Evolutionary conservation across 129 eudicot species (phyloP).

Genomic region (Centaurea solstitialis): DNA sequence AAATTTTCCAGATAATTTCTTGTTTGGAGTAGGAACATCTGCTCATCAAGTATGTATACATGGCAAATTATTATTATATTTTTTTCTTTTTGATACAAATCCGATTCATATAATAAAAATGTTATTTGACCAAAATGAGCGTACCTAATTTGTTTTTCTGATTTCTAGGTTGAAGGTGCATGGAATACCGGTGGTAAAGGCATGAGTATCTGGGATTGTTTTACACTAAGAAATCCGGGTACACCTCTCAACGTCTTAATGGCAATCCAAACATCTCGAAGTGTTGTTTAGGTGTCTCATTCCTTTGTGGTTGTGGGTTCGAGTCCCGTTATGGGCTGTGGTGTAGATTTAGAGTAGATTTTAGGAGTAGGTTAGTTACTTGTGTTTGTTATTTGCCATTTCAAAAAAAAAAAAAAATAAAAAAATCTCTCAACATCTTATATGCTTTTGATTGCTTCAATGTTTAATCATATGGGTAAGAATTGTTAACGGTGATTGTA

Average conservation of each 20-base stretch:
- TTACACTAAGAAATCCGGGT: conserved; percentile 17
- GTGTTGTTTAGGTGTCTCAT: too few relatives aligned
- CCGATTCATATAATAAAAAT: neutral
- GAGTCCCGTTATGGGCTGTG: too few relatives aligned
- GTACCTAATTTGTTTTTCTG: neutral
- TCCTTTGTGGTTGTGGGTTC: too few relatives aligned
- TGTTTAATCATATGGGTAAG: neutral
- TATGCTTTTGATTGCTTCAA: neutral
- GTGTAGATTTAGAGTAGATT: too few relatives aligned
- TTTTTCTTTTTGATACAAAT: neutral
- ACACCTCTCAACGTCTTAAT: too few relatives aligned
- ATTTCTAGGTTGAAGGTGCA: conserved; percentile 28
- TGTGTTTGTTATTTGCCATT: too few relatives aligned
- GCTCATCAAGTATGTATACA: conserved; percentile 13
- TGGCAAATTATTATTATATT: neutral
- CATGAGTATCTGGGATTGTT: conserved; percentile 14
- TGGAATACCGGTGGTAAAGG: conserved; percentile 31
- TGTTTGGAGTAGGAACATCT: conserved; percentile 32
- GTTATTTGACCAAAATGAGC: neutral
- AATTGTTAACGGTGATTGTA: neutral
- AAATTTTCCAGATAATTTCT: conserved; percentile 16
- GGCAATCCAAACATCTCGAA: too few relatives aligned
- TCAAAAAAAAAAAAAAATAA: too few relatives aligned
- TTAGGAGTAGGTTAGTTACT: too few relatives aligned
- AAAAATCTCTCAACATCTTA: too few relatives aligned